Percentiles rank a stretch among this genome's conserved stretches.
Conservation (phyloP, 2,329 filamentous ascomycete species). For the Exserohilum turcica region DNA sequence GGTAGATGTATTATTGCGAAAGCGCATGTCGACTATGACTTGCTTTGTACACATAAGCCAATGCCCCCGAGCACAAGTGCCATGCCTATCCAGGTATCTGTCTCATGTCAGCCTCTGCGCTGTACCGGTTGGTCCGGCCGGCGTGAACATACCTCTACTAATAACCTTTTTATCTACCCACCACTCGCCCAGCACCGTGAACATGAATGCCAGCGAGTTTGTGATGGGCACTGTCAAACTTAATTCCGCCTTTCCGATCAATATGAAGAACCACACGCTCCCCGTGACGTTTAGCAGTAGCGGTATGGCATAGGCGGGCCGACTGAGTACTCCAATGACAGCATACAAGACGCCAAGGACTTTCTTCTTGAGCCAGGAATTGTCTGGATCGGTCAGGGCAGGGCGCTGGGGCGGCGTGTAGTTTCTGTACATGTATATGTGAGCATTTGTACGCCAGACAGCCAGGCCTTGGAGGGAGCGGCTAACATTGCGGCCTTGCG, state of each 20-base stretch:
- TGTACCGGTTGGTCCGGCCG: background rate
- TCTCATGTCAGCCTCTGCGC: constrained; percentile 8
- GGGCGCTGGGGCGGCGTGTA: constrained; percentile 62
- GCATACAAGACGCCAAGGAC: constrained; percentile 71
- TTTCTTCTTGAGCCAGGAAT: constrained; percentile 67
- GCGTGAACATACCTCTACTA: constrained; percentile 66
- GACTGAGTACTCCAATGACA: constrained; percentile 76
- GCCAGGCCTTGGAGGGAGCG: background rate
- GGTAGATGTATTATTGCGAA: constrained; percentile 15
- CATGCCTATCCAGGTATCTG: constrained; percentile 86
- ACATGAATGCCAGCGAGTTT: constrained; percentile 93
- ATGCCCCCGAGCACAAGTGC: constrained; percentile 77
- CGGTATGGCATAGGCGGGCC: constrained; percentile 83
- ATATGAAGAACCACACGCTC: constrained; percentile 93
- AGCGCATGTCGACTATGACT: constrained; percentile 31
- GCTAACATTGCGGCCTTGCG: constrained; percentile 73
- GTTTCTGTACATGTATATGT: constrained; percentile 42
- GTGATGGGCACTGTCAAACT: constrained; percentile 94
- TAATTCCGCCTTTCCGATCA: constrained; percentile 90
- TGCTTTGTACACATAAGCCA: constrained; percentile 75
- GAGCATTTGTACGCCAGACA: background rate
- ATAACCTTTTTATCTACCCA: constrained; percentile 92
- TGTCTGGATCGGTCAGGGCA: constrained; percentile 43
- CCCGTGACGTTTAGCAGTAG: constrained; percentile 87
- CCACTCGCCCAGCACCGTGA: constrained; percentile 94